Conservation (phyloP, 2,329 filamentous ascomycete genomes). For the Uncinocarpus reesii region DNA sequence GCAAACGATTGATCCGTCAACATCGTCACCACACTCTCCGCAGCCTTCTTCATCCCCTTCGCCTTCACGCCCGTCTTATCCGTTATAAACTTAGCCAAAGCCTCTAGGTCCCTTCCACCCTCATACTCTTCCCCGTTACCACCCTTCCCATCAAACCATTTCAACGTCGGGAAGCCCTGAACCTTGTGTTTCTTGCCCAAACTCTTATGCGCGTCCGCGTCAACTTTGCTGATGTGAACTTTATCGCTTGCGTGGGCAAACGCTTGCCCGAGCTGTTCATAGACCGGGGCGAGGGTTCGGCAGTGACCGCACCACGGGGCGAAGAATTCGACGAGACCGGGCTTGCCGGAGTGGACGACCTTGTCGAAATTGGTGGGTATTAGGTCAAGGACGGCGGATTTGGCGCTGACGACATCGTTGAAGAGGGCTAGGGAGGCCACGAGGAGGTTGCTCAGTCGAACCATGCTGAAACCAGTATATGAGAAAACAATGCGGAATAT, state of each 20-base stretch:
- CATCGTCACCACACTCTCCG: constrained; percentile 65
- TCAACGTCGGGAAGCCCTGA: constrained; percentile 91
- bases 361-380: constrained; percentile 84
- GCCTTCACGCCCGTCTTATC: constrained; percentile 79
- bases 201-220: constrained; percentile 77
- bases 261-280: constrained; percentile 71
- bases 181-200: constrained; percentile 80
- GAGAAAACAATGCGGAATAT: neutral
- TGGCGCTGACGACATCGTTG: constrained; percentile 52
- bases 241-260: constrained; percentile 65
- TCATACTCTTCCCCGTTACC: constrained; percentile 76
- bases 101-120: constrained; percentile 77
- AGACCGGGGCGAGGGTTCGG: constrained; percentile 91
- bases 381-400: constrained; percentile 81
- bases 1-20: constrained; percentile 73
- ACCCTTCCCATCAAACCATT: constrained; percentile 95
- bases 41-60: constrained; percentile 51
- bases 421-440: constrained; percentile 39
- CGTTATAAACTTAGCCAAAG: constrained; percentile 65
- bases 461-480: constrained; percentile 28
- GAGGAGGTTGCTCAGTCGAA: constrained; percentile 38
- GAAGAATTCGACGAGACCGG: constrained; percentile 94
- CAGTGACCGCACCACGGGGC: constrained; percentile 99
- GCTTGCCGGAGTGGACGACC: constrained; percentile 82
- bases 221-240: constrained; percentile 87